Evolutionary conservation across 352 stramenopile genomes (phyloP), one percentile per base, ranked within the genome.

Genomic region (Pilasporangium apinafurcum): DNA sequence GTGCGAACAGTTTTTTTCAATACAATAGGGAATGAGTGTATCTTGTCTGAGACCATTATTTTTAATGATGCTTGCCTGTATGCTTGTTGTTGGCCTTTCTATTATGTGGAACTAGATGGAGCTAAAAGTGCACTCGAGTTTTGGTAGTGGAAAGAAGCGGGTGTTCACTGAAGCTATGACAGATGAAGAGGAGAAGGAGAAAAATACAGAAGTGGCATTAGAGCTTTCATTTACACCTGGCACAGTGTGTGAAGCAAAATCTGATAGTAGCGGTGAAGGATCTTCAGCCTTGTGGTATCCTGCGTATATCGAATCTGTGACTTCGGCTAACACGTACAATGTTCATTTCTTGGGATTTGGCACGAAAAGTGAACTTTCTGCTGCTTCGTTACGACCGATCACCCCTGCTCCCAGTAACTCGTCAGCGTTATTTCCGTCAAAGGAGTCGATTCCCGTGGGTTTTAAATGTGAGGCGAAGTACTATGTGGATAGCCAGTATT

Each of bases 211-310:
- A n/a, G n/a, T n/a, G n/a, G n/a, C n/a, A n/a, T n/a, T 43, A 75
- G 63, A 68, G 33, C 38, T 69, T 13, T 27, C 48, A 12, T 89
- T 86, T 34, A 28, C 48, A 3, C 68, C 72, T 5, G 71, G 76
- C 2, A 58, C 55, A 3, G 62, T 67, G 21, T 75, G 74, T 12
- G 81, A 93, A 47, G 78, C 70, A 7, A 50, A 71, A 37, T 71
- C 71, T 42, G 68, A 88, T 51, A 69, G 57, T 30, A n/a, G n/a
- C n/a, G n/a, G n/a, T n/a, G n/a, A n/a, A n/a, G n/a, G n/a, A n/a
- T n/a, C n/a, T n/a, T n/a, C n/a, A n/a, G n/a, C n/a, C n/a, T 54
- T 75, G 32, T 93, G 81, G 81, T 86, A 81, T 44, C 81, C 81
- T 3, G 77, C 73, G 17, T 47, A 53, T 13, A 59, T 92, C 40